These are phyloP conservation scores for Quaeritorhiza haematococci DNA, from an alignment of 371 early-diverging fungal species.

Conservation along the genomic window DNA sequence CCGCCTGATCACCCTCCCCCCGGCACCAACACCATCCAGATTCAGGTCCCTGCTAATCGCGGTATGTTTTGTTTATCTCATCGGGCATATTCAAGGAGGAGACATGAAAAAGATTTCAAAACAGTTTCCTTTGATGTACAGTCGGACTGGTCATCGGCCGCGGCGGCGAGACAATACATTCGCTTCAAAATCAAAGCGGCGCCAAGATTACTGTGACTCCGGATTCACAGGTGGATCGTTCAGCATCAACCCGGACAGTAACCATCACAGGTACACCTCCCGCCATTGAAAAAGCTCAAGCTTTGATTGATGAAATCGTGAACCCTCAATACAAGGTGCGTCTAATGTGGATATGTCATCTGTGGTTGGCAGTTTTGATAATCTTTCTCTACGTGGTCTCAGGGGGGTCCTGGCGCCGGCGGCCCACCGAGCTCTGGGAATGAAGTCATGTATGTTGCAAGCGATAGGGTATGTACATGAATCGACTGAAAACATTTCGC, in stretches of 20 bases:
- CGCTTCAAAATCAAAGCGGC: conserved; percentile 71
- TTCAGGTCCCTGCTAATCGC: conserved; percentile 25
- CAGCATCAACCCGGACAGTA: conserved; percentile 55
- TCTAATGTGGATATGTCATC: no score
- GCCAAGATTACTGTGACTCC: conserved; percentile 81
- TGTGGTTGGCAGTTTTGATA: no score
- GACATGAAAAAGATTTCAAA: neutral
- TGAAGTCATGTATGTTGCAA: no score
- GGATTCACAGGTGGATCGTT: conserved; percentile 47
- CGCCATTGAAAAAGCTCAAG: conserved; percentile 66
- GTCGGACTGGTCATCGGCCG: conserved; percentile 89
- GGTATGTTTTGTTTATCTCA: conserved; percentile 7
- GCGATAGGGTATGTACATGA: no score
- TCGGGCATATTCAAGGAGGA: no score
- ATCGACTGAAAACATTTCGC: no score
- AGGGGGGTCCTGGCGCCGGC: no score
- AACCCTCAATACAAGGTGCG: no score
- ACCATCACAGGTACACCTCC: conserved; percentile 71
- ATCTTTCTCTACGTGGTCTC: no score
- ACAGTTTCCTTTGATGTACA: conserved; percentile 8
- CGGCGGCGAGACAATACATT: conserved; percentile 84
- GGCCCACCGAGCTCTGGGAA: no score
- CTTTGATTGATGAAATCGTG: conserved; percentile 76
- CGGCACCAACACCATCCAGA: conserved; percentile 28
- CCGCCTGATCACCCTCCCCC: conserved; percentile 39